Conservation (phyloP, 805 yeast genomes). For the Yarrowia phangngaensis region DNA sequence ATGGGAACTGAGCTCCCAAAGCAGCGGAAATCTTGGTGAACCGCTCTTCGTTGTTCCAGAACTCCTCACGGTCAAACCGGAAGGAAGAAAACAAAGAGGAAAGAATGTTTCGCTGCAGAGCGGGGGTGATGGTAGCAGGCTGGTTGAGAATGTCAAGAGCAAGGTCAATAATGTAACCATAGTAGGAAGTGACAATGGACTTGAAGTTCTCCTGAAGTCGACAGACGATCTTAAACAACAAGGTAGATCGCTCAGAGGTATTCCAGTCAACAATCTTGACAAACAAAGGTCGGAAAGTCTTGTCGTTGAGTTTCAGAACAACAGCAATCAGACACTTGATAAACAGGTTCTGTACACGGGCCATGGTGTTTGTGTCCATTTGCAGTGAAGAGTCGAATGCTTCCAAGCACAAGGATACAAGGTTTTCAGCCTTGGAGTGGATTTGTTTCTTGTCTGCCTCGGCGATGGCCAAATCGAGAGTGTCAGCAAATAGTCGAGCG, state of each 20-base stretch:
- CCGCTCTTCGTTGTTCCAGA: conserved; percentile 86
- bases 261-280: conserved; percentile 83
- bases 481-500: conserved; percentile 65
- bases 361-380: conserved; percentile 66
- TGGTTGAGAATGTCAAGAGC: conserved; percentile 54
- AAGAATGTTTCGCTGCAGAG: conserved; percentile 65
- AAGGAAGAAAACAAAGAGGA: conserved; percentile 75
- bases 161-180: conserved; percentile 78
- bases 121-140: conserved; percentile 45
- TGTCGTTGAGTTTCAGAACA: conserved; percentile 90
- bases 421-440: conserved; percentile 60
- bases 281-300: conserved; percentile 87
- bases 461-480: conserved; percentile 64
- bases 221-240: conserved; percentile 83
- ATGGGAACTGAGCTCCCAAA: conserved; percentile 60
- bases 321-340: conserved; percentile 68
- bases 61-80: conserved; percentile 86
- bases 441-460: conserved; percentile 70
- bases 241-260: conserved; percentile 53
- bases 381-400: conserved; percentile 64
- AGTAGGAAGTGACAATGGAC: conserved; percentile 84
- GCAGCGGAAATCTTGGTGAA: conserved; percentile 66
- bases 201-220: conserved; percentile 77
- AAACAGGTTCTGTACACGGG: conserved; percentile 74
- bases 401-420: conserved; percentile 63